phyloP scores from a whole-genome alignment of 2,329 filamentous ascomycete species.

The Aspergillus awamori region DNA sequence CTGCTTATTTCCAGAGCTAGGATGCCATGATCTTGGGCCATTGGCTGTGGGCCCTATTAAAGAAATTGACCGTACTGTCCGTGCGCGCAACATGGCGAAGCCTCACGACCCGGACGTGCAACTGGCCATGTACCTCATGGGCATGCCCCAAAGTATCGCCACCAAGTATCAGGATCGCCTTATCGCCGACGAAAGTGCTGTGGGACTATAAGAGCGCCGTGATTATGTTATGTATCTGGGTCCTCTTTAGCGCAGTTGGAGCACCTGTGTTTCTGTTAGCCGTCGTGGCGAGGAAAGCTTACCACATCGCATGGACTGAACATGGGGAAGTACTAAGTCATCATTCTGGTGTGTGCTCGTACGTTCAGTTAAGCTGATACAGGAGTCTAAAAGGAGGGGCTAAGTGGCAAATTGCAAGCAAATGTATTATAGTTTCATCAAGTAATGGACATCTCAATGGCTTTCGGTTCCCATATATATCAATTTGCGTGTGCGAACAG shows the following conservation, averaged over 20 bases:
- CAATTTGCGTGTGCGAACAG: background rate
- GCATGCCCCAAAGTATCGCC: background rate
- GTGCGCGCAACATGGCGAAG: background rate
- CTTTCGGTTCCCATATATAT: background rate
- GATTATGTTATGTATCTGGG: background rate
- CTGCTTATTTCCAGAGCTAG: constrained; percentile 1
- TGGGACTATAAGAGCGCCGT: background rate
- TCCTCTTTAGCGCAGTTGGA: background rate
- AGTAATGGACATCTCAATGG: background rate
- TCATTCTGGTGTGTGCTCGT: background rate
- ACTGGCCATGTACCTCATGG: background rate
- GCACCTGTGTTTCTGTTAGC: background rate
- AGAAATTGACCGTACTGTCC: background rate
- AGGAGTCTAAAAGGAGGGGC: background rate
- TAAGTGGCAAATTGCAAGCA: background rate
- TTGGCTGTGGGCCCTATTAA: background rate
- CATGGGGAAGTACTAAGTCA: background rate
- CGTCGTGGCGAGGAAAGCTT: background rate
- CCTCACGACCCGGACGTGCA: background rate
- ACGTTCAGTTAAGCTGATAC: background rate
- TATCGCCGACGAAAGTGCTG: background rate
- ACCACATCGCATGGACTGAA: background rate
- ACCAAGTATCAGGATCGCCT: background rate
- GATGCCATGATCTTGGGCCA: background rate
- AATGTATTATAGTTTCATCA: background rate